A percentile compares a stretch with the other conserved stretches of the same genome.
Evolutionary conservation across 352 stramenopile species (phyloP).

Genomic region (Aphanomyces stellatus): DNA sequence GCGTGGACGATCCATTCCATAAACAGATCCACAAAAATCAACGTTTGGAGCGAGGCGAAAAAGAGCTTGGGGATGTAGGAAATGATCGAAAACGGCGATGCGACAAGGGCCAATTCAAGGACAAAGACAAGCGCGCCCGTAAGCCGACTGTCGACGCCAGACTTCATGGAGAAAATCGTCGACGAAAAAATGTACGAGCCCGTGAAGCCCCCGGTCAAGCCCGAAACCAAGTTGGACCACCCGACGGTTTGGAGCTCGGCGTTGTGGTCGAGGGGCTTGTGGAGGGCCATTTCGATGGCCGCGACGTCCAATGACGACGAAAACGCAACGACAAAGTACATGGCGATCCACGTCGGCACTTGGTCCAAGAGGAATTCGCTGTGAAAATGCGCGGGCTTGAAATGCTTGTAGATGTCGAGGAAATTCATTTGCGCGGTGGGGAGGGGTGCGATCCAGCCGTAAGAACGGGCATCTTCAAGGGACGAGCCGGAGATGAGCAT

Average conservation of each 20-base stretch:
- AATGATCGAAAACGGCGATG: slow-evolving; percentile 92
- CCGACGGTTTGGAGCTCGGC: slow-evolving; percentile 93
- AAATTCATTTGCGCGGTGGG: slow-evolving; percentile 49
- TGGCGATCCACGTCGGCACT: slow-evolving; percentile 89
- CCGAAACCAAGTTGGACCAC: slow-evolving; percentile 93
- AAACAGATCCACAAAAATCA: slow-evolving; percentile 97
- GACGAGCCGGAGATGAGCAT: slow-evolving; percentile 65
- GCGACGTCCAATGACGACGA: slow-evolving; percentile 96
- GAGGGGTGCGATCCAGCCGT: slow-evolving; percentile 88
- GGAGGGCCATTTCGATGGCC: slow-evolving; percentile 95
- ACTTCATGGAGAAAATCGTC: slow-evolving; percentile 86
- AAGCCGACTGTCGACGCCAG: slow-evolving; percentile 60
- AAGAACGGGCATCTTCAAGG: slow-evolving; percentile 81
- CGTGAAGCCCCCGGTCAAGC: slow-evolving; percentile 94
- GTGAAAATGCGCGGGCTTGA: slow-evolving; percentile 37
- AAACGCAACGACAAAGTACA: slow-evolving; percentile 98
- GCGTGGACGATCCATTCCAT: slow-evolving; percentile 92
- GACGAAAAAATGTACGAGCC: slow-evolving; percentile 99
- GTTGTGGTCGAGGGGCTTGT: slow-evolving; percentile 92
- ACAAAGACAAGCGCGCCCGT: slow-evolving; percentile 69
- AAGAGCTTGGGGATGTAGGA: slow-evolving; percentile 96
- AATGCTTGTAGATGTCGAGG: slow-evolving; percentile 71
- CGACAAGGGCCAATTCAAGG: slow-evolving; percentile 60
- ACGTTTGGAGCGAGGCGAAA: slow-evolving; percentile 94
- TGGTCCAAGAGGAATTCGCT: slow-evolving; percentile 52